These are phyloP conservation scores for Stemphylium lycopersici DNA, from an alignment of 2,329 filamentous ascomycete species.

Conservation along the genomic window DNA sequence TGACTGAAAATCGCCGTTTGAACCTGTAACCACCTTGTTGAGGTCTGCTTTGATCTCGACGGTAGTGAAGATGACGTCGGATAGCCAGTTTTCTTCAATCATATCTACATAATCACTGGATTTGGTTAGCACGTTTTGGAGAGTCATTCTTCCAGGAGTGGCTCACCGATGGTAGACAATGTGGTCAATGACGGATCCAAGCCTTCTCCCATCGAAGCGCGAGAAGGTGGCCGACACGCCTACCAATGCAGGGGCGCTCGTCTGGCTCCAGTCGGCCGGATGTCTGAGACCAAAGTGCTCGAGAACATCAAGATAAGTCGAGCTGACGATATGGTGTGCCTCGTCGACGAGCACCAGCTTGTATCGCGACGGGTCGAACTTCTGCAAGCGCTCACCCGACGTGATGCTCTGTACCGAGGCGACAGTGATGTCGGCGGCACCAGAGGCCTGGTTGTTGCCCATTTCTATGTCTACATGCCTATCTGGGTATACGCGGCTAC, in stretches of 20 bases:
- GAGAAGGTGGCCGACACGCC: constrained; percentile 85
- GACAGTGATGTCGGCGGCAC: constrained; percentile 87
- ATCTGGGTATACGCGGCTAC: constrained; percentile 76
- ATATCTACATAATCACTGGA: constrained; percentile 71
- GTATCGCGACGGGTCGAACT: constrained; percentile 79
- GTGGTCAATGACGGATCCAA: constrained; percentile 87
- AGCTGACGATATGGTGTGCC: constrained; percentile 92
- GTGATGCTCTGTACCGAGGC: constrained; percentile 87
- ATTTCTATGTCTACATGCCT: constrained; percentile 91
- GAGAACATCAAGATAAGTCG: constrained; percentile 75
- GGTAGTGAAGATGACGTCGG: constrained; percentile 91
- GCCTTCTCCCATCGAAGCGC: constrained; percentile 80
- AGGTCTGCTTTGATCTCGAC: constrained; percentile 84
- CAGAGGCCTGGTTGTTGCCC: constrained; percentile 77
- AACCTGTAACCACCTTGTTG: constrained; percentile 67
- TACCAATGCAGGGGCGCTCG: constrained; percentile 64
- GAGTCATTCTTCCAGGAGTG: too few species aligned
- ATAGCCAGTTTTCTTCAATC: constrained; percentile 90
- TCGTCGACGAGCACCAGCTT: constrained; percentile 95
- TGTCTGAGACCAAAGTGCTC: constrained; percentile 76
- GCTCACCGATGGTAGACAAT: constrained; percentile 86
- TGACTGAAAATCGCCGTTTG: constrained; percentile 78
- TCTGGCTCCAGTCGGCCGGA: constrained; percentile 44
- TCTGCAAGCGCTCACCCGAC: constrained; percentile 75
- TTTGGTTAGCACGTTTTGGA: constrained; percentile 7